Percentiles rank a stretch among this genome's conserved stretches.
These are phyloP conservation scores for Talaromyces sp. DNA, from an alignment of 2,329 filamentous ascomycete genomes.

Conservation along the genomic window DNA sequence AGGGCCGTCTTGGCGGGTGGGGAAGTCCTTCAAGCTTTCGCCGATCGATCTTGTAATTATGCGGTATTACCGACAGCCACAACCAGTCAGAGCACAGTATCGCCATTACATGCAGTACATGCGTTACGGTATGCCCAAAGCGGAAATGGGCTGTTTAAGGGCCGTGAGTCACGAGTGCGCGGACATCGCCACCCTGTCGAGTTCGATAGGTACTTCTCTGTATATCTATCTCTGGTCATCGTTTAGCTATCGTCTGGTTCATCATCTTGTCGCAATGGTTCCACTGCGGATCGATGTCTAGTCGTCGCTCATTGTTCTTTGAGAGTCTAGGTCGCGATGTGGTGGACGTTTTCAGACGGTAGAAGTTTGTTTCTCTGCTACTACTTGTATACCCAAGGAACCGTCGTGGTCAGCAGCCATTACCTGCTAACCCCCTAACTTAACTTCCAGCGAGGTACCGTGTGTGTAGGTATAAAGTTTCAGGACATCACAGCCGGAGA, in stretches of 20 bases:
- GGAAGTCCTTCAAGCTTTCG: conserved; percentile 1
- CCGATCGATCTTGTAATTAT: conserved; percentile 5
- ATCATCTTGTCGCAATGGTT: neutral
- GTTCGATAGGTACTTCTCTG: neutral
- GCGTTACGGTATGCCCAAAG: neutral
- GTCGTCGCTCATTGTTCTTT: neutral
- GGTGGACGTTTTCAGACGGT: neutral
- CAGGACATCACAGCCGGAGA: conserved; percentile 3
- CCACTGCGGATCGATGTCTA: neutral
- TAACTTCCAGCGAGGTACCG: neutral
- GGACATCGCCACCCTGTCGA: neutral
- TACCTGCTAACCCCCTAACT: neutral
- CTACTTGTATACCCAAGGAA: neutral
- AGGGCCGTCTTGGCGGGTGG: conserved; percentile 9
- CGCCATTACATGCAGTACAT: neutral
- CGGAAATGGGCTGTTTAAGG: conserved; percentile 1
- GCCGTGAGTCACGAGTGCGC: neutral
- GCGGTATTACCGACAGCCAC: neutral
- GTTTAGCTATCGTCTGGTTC: neutral
- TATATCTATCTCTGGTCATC: neutral
- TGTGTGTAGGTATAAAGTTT: neutral
- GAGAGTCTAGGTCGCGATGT: neutral
- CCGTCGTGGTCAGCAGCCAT: neutral
- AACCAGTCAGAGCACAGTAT: neutral
- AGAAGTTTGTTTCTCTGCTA: neutral